These are phyloP conservation scores for Moniliella sp. DNA, from an alignment of 1,284 basidiomycete species.

Conservation along the genomic window DNA sequence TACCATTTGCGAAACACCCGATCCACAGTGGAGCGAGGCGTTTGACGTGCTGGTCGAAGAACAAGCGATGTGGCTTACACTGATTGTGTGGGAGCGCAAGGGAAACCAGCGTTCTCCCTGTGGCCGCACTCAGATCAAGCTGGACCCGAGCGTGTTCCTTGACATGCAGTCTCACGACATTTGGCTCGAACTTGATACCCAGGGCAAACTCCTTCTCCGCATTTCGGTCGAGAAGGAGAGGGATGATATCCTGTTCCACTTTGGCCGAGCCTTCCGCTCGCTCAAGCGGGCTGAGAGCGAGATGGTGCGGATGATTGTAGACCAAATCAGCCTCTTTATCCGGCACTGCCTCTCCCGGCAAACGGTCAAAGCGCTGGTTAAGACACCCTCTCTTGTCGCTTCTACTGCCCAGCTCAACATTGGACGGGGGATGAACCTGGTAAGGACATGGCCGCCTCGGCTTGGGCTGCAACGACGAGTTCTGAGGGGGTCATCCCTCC, in stretches of 20 bases:
- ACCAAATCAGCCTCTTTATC: slow-evolving; percentile 75
- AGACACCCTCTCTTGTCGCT: no score
- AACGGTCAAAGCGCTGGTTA: slow-evolving; percentile 39
- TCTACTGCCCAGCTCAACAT: no score
- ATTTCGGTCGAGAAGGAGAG: slow-evolving; percentile 97
- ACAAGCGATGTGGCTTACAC: slow-evolving; percentile 73
- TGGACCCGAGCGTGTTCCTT: slow-evolving; percentile 68
- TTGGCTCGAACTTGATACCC: slow-evolving; percentile 72
- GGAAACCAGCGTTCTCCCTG: slow-evolving; percentile 50
- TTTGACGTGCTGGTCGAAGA: slow-evolving; percentile 75
- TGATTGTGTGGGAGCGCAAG: slow-evolving; percentile 72
- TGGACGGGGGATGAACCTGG: no score
- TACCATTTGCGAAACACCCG: slow-evolving; percentile 73
- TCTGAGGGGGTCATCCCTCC: no score
- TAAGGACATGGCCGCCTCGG: no score
- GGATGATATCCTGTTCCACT: slow-evolving; percentile 91
- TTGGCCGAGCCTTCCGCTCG: slow-evolving; percentile 79
- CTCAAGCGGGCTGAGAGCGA: slow-evolving; percentile 81
- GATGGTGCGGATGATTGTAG: slow-evolving; percentile 87
- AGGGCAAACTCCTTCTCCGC: slow-evolving; percentile 53
- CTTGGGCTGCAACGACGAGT: no score
- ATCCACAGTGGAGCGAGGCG: slow-evolving; percentile 88
- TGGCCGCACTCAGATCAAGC: slow-evolving; percentile 70
- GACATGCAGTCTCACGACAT: slow-evolving; percentile 77
- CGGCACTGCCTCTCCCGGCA: slow-evolving; percentile 63